Evolutionary conservation across 1,139 yeast genomes (phyloP), one percentile per base, ranked within the genome.

Genomic region (Protomyces arabidopsidicola): DNA sequence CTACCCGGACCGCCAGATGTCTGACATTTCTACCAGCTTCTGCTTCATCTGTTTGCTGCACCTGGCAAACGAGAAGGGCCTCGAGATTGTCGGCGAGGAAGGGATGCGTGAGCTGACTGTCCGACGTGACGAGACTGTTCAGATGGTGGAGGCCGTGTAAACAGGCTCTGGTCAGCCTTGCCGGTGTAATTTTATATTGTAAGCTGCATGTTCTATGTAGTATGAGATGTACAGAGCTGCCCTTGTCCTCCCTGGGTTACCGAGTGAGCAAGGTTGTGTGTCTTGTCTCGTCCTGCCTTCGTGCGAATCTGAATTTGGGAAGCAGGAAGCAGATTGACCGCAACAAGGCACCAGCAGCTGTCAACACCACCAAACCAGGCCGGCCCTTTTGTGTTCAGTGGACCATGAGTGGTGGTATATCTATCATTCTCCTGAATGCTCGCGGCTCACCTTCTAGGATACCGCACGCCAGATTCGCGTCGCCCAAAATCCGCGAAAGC

Each of bases 61-160:
- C 75, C 79, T 90, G 69, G 96, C 97, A 9, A 90, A 90, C 72
- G 97, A 90, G 72, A 89, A 90, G 71, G 93, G 93, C 0, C 77
- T 90, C 55, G 74, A 78, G 2, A 82, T 93, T n/a, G 76, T 80
- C 18, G 81, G 84, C 67, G 84, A 79, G 45, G 84, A 80, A 0
- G 76, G 77, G 93, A 55, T 64, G 64, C 34, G 51, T 45, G 66
- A 64, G 18, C 39, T 64, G 16, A 50, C 53, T 20, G 60, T 64
- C n/a, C 50, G 61, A 36, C 36, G 55, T 12, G 66, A 60, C 55
- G 58, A 53, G 58, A 53, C 63, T 12, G 63, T 60, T 34, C 22
- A 35, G 54, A 8, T 52, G 18, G 53, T 60, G 35, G 63, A 60
- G 20, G 20, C 35, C 20, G 62, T 58, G n/a, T 58, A 24, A 34